These are phyloP conservation scores for Neoascochyta sp. DNA, from an alignment of 2,329 filamentous ascomycete species.

Conservation along the genomic window DNA sequence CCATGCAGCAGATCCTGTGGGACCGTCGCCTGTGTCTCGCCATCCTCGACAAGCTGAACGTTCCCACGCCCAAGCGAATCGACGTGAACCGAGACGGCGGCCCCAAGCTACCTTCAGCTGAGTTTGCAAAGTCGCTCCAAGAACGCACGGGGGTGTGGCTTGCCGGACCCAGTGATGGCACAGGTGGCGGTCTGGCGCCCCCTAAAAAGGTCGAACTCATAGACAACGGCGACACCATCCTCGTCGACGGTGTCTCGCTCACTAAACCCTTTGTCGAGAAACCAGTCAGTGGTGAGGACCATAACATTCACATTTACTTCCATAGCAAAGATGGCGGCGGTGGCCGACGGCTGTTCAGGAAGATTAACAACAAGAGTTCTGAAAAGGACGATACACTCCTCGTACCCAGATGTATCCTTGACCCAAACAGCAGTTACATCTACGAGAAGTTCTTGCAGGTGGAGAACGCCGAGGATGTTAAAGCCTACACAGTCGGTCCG, in stretches of 20 bases:
- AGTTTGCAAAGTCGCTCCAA: slow-evolving; percentile 75
- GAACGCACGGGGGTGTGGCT: slow-evolving; percentile 75
- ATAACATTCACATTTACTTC: slow-evolving; percentile 98
- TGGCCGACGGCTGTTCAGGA: slow-evolving; percentile 87
- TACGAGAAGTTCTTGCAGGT: slow-evolving; percentile 97
- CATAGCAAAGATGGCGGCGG: slow-evolving; percentile 82
- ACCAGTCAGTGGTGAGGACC: slow-evolving; percentile 95
- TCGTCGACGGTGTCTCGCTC: slow-evolving; percentile 77
- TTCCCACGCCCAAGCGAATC: slow-evolving; percentile 81
- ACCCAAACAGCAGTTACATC: slow-evolving; percentile 79
- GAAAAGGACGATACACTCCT: slow-evolving; percentile 79
- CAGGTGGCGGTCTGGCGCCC: slow-evolving; percentile 53
- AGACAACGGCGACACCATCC: slow-evolving; percentile 84
- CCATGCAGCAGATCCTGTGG: slow-evolving; percentile 97
- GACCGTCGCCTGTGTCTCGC: slow-evolving; percentile 85
- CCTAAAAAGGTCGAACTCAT: slow-evolving; percentile 74
- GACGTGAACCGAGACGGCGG: slow-evolving; percentile 94
- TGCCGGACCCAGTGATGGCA: slow-evolving; percentile 65
- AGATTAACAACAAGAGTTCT: slow-evolving; percentile 98
- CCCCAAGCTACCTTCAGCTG: slow-evolving; percentile 70
- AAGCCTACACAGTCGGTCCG: slow-evolving; percentile 93
- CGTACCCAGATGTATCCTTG: slow-evolving; percentile 75
- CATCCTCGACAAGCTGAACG: slow-evolving; percentile 82
- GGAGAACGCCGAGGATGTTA: slow-evolving; percentile 96
- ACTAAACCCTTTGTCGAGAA: slow-evolving; percentile 98